Evolutionary conservation across 192 early-diverging fungal species (phyloP), one percentile per base, ranked within the genome.

Genomic region (Chytriomyces hyalinus): DNA sequence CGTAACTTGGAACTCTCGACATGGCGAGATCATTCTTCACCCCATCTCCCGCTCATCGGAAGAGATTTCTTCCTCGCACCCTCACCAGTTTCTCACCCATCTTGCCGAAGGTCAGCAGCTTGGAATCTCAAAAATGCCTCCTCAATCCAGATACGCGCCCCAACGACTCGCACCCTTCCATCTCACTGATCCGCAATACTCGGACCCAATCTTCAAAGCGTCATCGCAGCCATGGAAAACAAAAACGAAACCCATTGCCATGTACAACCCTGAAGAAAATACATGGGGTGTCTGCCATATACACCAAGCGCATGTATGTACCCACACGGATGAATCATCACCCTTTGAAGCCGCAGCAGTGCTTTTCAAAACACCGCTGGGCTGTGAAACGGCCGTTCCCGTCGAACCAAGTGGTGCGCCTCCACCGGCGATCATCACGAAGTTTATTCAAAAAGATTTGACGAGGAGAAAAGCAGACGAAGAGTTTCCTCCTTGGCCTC

Each of bases 1-100:
- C 45, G 24, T 75, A 8, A 75, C 73, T 6, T 75, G 73, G 73
- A 75, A 75, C 36, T 22, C n/a, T 15, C 43, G 73, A n/a, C 73
- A 75, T 49, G 73, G 73, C 26, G 64, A 66, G 5, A 75, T 75
- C 11, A 48, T 51, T 13, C 10, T 75, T 8, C 63, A 51, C 44
- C 71, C 71, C 15, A 46, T 15, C 36, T 15, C 65, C 17, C 13
- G 17, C 62, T 13, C 62, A 13, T 64, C 65, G 47, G 48, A 10
- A n/a, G 43, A 28, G 59, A 70, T 43, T 70, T 24, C 68, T 28
- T 53, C 45, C 49, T 48, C 47, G 28, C 47, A 11, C 17, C 44
- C 66, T 11, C 11, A 47, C 13, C 20, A 49, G 17, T 26, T 50
- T 7, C 45, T 57, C 15, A 22, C 15, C 49, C 9, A 20, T 48